Percentiles rank a stretch among this genome's conserved stretches.
phyloP scores from a whole-genome alignment of 148 eudicot genomes.

The Pouteria glomerata region DNA sequence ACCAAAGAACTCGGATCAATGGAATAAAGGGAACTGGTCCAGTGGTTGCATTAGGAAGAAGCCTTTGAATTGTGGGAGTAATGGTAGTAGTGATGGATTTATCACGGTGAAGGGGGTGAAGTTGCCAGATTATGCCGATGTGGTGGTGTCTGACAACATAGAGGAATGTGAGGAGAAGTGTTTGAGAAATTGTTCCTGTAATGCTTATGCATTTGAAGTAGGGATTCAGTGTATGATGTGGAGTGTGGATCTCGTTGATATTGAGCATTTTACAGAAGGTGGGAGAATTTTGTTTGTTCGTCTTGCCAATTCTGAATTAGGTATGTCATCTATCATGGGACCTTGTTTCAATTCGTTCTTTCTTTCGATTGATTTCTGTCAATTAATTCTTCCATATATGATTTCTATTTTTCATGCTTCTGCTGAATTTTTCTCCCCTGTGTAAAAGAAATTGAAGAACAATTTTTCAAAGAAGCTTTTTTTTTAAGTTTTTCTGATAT shows the following conservation, averaged over 20 bases:
- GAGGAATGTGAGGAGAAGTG: conserved; percentile 35
- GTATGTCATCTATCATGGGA: conserved; percentile 4
- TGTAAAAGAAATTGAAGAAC: not conserved
- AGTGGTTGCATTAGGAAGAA: conserved; percentile 44
- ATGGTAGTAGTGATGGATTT: conserved; percentile 36
- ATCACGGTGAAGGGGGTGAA: conserved; percentile 26
- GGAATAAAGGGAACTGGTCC: conserved; percentile 40
- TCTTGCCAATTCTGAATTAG: conserved; percentile 37
- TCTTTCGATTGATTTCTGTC: not conserved
- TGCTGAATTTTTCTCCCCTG: not conserved
- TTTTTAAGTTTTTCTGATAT: not conserved
- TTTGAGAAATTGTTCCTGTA: conserved; percentile 40
- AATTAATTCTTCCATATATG: not conserved
- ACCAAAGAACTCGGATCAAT: conserved; percentile 26
- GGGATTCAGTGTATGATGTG: conserved; percentile 41
- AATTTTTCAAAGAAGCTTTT: not conserved
- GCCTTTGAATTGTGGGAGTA: conserved; percentile 24
- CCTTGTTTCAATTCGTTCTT: not conserved
- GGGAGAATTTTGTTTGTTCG: conserved; percentile 37
- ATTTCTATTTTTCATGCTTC: not conserved
- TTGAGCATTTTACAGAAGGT: conserved; percentile 21
- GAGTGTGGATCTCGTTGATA: conserved; percentile 33
- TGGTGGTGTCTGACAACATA: conserved; percentile 6
- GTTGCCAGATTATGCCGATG: conserved; percentile 35
- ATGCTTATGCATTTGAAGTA: conserved; percentile 32